Percentiles rank a stretch among this genome's conserved stretches.
These are phyloP conservation scores for Neospermospora avenae DNA, from an alignment of 2,329 filamentous ascomycete species.

Conservation along the genomic window DNA sequence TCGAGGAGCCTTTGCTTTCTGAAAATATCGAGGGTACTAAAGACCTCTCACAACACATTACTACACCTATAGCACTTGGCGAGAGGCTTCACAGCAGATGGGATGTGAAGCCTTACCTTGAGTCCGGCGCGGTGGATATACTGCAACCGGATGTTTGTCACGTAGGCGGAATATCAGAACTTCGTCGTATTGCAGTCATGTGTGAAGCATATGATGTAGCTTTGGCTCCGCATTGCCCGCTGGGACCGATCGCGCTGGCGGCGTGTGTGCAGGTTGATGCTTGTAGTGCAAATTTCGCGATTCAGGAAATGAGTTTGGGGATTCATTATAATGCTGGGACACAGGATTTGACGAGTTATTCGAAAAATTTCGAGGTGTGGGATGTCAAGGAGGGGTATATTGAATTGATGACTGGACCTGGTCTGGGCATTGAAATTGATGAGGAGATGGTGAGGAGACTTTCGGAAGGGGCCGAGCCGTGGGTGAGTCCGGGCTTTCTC, in stretches of 20 bases:
- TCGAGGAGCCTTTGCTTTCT: constrained; percentile 69
- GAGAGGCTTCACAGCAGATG: constrained; percentile 70
- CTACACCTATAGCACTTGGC: constrained; percentile 66
- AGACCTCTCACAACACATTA: constrained; percentile 53
- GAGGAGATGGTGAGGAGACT: constrained; percentile 63
- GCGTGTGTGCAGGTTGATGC: constrained; percentile 67
- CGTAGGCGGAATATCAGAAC: constrained; percentile 69
- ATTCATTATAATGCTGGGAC: constrained; percentile 75
- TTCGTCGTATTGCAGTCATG: constrained; percentile 66
- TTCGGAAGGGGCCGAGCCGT: constrained; percentile 56
- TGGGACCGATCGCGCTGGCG: constrained; percentile 70
- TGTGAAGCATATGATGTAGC: constrained; percentile 72
- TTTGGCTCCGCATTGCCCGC: constrained; percentile 69
- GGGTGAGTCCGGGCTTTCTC: constrained; percentile 64
- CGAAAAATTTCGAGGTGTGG: constrained; percentile 62
- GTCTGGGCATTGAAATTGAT: constrained; percentile 68
- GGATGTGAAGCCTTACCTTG: constrained; percentile 71
- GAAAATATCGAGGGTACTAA: constrained; percentile 53
- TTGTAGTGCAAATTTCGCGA: constrained; percentile 61
- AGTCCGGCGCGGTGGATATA: constrained; percentile 65
- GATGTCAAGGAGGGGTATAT: constrained; percentile 65
- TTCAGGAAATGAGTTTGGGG: constrained; percentile 75
- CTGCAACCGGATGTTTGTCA: constrained; percentile 72
- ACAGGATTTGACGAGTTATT: constrained; percentile 64
- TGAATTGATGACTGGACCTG: constrained; percentile 54